Evolutionary conservation across 2,329 filamentous ascomycete genomes (phyloP).

Genomic region (Nemania serpens): DNA sequence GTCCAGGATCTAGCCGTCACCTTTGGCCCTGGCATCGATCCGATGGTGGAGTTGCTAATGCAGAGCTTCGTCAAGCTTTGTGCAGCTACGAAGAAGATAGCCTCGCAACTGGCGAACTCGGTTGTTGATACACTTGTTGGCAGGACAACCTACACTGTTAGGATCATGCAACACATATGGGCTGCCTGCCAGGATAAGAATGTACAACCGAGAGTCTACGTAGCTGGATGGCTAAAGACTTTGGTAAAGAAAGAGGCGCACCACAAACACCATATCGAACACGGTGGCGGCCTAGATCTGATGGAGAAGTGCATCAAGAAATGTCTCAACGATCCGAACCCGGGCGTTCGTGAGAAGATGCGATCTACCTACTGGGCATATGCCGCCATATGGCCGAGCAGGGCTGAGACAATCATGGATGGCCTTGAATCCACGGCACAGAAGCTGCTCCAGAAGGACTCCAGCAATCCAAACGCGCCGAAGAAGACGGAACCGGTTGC

Average conservation of each 20-base stretch:
- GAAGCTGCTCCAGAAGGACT: slow-evolving; percentile 79
- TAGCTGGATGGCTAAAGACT: slow-evolving; percentile 81
- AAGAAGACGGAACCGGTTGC: slow-evolving; percentile 57
- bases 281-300: slow-evolving; percentile 78
- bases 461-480: slow-evolving; percentile 76
- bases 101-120: slow-evolving; percentile 78
- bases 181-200: slow-evolving; percentile 90
- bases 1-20: slow-evolving; percentile 82
- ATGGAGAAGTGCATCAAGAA: slow-evolving; percentile 90
- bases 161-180: slow-evolving; percentile 85
- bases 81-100: slow-evolving; percentile 90
- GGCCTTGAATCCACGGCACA: slow-evolving; percentile 78
- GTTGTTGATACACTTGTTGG: slow-evolving; percentile 82
- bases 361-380: slow-evolving; percentile 87
- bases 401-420: slow-evolving; percentile 79
- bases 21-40: slow-evolving; percentile 79
- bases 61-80: slow-evolving; percentile 89
- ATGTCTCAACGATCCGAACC: slow-evolving; percentile 86
- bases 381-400: slow-evolving; percentile 74
- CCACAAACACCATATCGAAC: slow-evolving; percentile 83
- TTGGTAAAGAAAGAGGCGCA: slow-evolving; percentile 75
- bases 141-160: slow-evolving; percentile 76
- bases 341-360: slow-evolving; percentile 84
- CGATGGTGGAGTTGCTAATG: slow-evolving; percentile 87
- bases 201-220: slow-evolving; percentile 79